Percentiles rank a stretch among this genome's conserved stretches.
Evolutionary conservation across 2,329 filamentous ascomycete species (phyloP).

Genomic region (Cladosporium austrohemisphaericum): DNA sequence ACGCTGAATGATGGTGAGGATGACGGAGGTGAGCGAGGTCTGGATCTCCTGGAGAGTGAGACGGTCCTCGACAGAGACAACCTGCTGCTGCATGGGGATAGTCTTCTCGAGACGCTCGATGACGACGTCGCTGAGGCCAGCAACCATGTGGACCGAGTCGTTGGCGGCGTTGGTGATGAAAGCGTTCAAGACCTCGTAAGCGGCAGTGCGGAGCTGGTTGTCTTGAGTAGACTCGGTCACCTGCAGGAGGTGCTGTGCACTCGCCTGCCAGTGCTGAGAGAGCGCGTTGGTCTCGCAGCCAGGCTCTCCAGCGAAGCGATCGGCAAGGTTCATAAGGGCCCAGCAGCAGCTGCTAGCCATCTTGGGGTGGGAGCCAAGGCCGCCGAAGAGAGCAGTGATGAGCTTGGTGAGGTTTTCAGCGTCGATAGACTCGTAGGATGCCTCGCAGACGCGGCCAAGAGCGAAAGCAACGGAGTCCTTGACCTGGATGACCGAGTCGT

Average conservation of each 20-base stretch:
- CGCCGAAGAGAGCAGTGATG: constrained; percentile 84
- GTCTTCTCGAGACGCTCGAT: constrained; percentile 89
- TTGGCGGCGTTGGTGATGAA: constrained; percentile 89
- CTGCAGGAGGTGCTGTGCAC: constrained; percentile 76
- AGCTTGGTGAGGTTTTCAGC: constrained; percentile 79
- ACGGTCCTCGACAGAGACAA: constrained; percentile 94
- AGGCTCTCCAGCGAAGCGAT: constrained; percentile 85
- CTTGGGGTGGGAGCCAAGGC: constrained; percentile 85
- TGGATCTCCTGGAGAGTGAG: constrained; percentile 97
- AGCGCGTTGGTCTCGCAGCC: constrained; percentile 76
- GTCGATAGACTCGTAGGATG: constrained; percentile 87
- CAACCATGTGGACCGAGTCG: constrained; percentile 77
- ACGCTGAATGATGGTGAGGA: constrained; percentile 86
- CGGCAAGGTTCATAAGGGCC: constrained; percentile 97
- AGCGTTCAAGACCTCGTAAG: constrained; percentile 93
- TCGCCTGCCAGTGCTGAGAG: constrained; percentile 89
- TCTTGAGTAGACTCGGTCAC: constrained; percentile 86
- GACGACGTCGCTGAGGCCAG: constrained; percentile 78
- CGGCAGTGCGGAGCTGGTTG: constrained; percentile 85
- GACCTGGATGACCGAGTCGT: constrained; percentile 83
- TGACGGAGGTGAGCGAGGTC: constrained; percentile 85
- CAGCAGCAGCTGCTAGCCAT: constrained; percentile 99
- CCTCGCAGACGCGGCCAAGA: constrained; percentile 91
- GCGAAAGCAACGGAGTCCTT: constrained; percentile 95
- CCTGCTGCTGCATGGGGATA: constrained; percentile 81